Evolutionary conservation across 2,329 filamentous ascomycete species (phyloP).

Genomic region (Helotiales sp.): DNA sequence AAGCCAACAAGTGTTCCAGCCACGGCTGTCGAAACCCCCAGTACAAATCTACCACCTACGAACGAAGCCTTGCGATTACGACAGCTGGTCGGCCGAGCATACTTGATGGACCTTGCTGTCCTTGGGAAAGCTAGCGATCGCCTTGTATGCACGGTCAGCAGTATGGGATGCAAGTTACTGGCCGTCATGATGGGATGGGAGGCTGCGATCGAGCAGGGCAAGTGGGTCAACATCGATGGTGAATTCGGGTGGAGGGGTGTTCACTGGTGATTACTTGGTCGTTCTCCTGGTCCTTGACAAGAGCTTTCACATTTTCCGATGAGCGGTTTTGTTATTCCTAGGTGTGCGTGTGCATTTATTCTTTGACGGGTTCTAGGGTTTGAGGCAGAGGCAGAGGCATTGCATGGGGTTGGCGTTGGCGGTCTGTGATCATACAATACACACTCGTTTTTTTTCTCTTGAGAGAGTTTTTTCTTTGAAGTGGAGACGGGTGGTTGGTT

Average conservation of each 20-base stretch:
- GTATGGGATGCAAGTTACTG: slow-evolving; percentile 73
- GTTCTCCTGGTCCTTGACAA: not conserved
- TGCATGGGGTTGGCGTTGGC: slow-evolving; percentile 8
- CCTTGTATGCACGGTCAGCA: slow-evolving; percentile 78
- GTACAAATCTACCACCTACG: slow-evolving; percentile 44
- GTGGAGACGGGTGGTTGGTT: too few species aligned
- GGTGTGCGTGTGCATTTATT: not conserved
- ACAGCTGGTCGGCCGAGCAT: slow-evolving; percentile 78
- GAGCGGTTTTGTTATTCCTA: not conserved
- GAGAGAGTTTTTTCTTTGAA: too few species aligned
- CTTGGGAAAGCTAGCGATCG: slow-evolving; percentile 70
- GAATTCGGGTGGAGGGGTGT: slow-evolving; percentile 63
- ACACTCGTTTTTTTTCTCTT: not conserved
- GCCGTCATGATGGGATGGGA: slow-evolving; percentile 91
- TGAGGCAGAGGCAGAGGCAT: not conserved
- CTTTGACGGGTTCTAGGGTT: slow-evolving; percentile 3
- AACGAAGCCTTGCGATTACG: slow-evolving; percentile 66
- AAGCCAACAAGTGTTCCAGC: slow-evolving; percentile 46
- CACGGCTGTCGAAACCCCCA: slow-evolving; percentile 42
- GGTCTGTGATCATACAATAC: not conserved
- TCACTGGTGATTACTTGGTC: slow-evolving; percentile 35
- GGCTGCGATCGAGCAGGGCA: slow-evolving; percentile 59
- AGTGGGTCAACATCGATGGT: slow-evolving; percentile 83
- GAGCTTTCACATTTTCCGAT: not conserved
- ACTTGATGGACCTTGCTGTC: slow-evolving; percentile 80